Conservation (phyloP, 164 flowering plant species). For the Akebia trifoliata region DNA sequence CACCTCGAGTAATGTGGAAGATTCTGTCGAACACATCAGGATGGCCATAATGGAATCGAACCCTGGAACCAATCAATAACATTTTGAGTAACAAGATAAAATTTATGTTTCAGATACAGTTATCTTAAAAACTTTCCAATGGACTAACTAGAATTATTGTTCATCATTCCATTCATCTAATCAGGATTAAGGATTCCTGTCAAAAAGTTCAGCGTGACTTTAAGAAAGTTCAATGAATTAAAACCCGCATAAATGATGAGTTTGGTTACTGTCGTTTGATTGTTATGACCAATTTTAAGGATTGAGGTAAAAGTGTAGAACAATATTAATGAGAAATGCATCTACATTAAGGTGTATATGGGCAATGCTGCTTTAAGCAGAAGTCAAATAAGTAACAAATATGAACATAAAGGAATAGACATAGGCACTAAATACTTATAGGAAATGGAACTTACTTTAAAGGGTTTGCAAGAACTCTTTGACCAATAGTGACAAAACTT, state of each 20-base stretch:
- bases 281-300: too few species aligned
- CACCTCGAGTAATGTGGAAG: slow-evolving; percentile 96
- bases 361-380: too few species aligned
- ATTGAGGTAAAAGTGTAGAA: too few species aligned
- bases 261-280: too few species aligned
- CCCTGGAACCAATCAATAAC: slow-evolving; percentile 44
- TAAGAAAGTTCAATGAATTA: not conserved
- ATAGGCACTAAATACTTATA: not conserved
- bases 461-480: slow-evolving; percentile 95
- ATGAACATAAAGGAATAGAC: not conserved
- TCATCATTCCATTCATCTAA: not conserved
- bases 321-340: too few species aligned
- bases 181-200: not conserved
- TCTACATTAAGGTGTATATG: too few species aligned
- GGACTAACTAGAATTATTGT: not conserved
- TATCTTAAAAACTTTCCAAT: not conserved
- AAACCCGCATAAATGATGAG: too few species aligned
- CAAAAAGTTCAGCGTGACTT: not conserved
- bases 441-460: slow-evolving; percentile 56
- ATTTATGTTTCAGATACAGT: not conserved
- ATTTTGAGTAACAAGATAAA: slow-evolving; percentile 4
- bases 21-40: slow-evolving; percentile 97
- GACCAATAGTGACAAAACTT: slow-evolving; percentile 95
- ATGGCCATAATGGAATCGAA: slow-evolving; percentile 98
- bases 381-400: not conserved